Base-by-base conservation (phyloP, 108 stramenopile genomes). In the Conticribra guillardii region DNA sequence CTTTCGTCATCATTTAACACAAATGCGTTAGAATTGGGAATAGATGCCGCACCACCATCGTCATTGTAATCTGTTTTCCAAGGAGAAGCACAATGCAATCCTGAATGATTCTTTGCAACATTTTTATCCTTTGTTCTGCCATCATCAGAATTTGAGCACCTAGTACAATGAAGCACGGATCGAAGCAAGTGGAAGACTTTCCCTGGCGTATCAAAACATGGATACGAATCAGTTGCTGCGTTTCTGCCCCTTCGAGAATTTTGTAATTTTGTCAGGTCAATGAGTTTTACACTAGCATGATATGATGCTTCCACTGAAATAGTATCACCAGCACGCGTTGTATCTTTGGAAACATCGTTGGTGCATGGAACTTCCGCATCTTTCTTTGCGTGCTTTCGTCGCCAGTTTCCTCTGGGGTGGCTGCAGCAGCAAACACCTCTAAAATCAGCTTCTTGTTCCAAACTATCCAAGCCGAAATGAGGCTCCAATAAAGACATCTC, bases 111-210 rank as follows among this genome's bases (percentile, higher is more conserved):
- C n/a, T n/a, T n/a, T n/a, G n/a, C n/a, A n/a, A n/a, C n/a, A n/a
- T n/a, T n/a, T n/a, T n/a, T n/a, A n/a, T n/a, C n/a, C n/a, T n/a
- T n/a, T n/a, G n/a, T n/a, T n/a, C n/a, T n/a, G n/a, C n/a, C n/a
- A n/a, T n/a, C n/a, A n/a, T n/a, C n/a, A n/a, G n/a, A n/a, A n/a
- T n/a, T n/a, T n/a, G n/a, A n/a, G n/a, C n/a, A n/a, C n/a, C n/a
- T n/a, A n/a, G n/a, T n/a, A n/a, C n/a, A n/a, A n/a, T n/a, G n/a
- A 0, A 80, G 68, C 26, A 74, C 21, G 19, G 79, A 80, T 33
- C 79, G 67, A 30, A 80, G 49, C 44, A 80, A 74, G 47, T 80
- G 79, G 56, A 74, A 80, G 34, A 80, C 73, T 51, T 68, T 69
- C 60, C 61, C 73, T 0, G 79, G 68, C 2, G 68, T 64, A 46